A percentile compares a stretch with the other conserved stretches of the same genome.
phyloP scores from a whole-genome alignment of 805 yeast species.

The Myxozyma geophila region DNA sequence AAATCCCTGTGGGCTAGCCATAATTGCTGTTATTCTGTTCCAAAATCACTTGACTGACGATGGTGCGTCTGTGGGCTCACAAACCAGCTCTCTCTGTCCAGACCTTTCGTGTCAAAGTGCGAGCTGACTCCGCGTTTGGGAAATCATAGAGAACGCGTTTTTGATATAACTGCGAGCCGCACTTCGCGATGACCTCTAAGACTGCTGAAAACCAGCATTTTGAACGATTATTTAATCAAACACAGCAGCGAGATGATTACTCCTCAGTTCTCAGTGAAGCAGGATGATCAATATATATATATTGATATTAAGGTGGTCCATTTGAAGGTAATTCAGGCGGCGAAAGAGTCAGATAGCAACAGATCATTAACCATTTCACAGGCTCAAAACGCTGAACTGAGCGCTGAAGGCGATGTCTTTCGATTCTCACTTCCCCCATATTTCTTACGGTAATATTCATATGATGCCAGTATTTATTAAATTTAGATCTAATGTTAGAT shows the following conservation, averaged over 20 bases:
- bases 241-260: slow-evolving; percentile 65
- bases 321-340: slow-evolving; percentile 50
- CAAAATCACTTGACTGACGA: too few relatives aligned
- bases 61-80: too few relatives aligned
- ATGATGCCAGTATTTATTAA: background rate
- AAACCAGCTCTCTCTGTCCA: too few relatives aligned
- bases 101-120: background rate
- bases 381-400: slow-evolving; percentile 76
- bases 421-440: slow-evolving; percentile 89
- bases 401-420: slow-evolving; percentile 70
- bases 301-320: slow-evolving; percentile 71
- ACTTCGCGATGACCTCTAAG: slow-evolving; percentile 12
- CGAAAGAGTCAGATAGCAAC: background rate
- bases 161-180: background rate
- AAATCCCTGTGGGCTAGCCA: slow-evolving; percentile 5
- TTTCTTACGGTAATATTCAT: slow-evolving; percentile 59
- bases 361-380: slow-evolving; percentile 39
- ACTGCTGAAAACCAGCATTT: background rate
- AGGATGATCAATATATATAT: slow-evolving; percentile 71
- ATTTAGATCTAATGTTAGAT: background rate
- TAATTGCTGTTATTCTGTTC: background rate
- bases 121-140: background rate
- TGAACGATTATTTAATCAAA: background rate
- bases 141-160: background rate
- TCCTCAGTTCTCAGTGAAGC: slow-evolving; percentile 76